Base-by-base conservation (phyloP, 2,329 filamentous ascomycete genomes). In the Ophiocordyceps camponoti-leonardi region DNA sequence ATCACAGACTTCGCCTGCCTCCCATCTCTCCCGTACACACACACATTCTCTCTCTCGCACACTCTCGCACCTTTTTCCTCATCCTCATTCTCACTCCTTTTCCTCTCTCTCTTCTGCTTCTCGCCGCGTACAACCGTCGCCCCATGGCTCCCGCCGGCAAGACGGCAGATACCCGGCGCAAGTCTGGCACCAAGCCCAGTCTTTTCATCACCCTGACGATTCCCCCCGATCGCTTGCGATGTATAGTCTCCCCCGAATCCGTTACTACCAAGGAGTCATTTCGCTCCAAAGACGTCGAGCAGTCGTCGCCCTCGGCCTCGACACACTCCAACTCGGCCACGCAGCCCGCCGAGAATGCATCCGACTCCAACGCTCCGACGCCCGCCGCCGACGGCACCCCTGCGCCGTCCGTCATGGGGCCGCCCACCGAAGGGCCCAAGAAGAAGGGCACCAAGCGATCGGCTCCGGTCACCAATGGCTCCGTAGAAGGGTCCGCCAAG, bases 381-480 rank as follows among this genome's bases (percentile, higher is more conserved):
- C 77, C 77, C 14, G 70, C 66, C 20, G 62, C 71, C 39, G 70
- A 66, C 42, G 72, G 69, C 52, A 79, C 76, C 13, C 74, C 76
- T 7, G 71, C 64, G 22, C 68, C 73, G 22, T 62, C 68, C 6
- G 61, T 61, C 49, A 80, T 81, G 76, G 74, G 70, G 6, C 77
- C 77, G 43, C 77, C 76, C 33, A 61, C 62, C 42, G 73, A 77
- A 46, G 77, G 71, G 7, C 66, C 71, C 13, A 87, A 85, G 69
- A 86, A 85, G 68, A 88, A 88, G 63, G 80, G 81, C 31, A 68
- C 75, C 31, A 83, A 86, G 61, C 75, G 81, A 52, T 74, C 77
- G 20, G 82, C 44, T 19, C 26, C 39, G 19, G 40, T n/a, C 33
- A 28, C 83, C 54, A 70, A 75, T 37, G 71, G 78, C 58, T 64